These are phyloP conservation scores for Pseudogymnoascus destructans DNA, from an alignment of 2,329 filamentous ascomycete species.

Conservation along the genomic window DNA sequence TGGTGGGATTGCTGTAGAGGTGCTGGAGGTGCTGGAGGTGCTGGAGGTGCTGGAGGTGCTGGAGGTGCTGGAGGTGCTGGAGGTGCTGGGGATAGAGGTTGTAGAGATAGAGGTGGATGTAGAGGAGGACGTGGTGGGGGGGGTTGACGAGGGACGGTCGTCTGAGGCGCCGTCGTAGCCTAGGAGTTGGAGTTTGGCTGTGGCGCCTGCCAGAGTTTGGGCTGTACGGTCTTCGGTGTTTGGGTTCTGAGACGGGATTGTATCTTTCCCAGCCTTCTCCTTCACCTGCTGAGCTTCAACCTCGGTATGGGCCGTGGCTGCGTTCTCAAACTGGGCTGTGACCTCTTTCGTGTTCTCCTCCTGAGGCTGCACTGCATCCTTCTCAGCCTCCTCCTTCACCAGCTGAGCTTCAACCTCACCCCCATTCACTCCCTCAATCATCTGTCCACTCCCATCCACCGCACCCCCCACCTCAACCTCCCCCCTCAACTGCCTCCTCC, in stretches of 20 bases:
- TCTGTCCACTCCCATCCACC: neutral
- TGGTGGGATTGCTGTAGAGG: neutral
- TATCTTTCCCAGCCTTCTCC: neutral
- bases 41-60: neutral
- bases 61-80: neutral
- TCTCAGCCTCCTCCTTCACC: neutral
- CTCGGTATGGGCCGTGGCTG: neutral
- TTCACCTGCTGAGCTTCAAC: neutral
- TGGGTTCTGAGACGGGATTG: neutral
- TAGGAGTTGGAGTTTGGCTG: neutral
- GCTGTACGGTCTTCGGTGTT: neutral
- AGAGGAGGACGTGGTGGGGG: neutral
- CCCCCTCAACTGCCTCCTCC: neutral
- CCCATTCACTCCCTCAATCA: neutral
- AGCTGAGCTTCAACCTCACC: neutral
- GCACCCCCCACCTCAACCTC: neutral
- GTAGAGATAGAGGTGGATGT: neutral
- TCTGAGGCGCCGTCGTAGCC: neutral
- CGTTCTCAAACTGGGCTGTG: neutral
- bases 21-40: neutral
- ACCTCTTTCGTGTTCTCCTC: neutral
- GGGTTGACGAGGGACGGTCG: neutral
- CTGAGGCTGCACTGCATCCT: neutral
- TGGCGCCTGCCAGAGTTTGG: neutral
- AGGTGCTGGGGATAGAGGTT: neutral